Percentiles rank a stretch among this genome's conserved stretches.
Evolutionary conservation across 1,284 basidiomycete genomes (phyloP).

Genomic region (Peniophora sp.): DNA sequence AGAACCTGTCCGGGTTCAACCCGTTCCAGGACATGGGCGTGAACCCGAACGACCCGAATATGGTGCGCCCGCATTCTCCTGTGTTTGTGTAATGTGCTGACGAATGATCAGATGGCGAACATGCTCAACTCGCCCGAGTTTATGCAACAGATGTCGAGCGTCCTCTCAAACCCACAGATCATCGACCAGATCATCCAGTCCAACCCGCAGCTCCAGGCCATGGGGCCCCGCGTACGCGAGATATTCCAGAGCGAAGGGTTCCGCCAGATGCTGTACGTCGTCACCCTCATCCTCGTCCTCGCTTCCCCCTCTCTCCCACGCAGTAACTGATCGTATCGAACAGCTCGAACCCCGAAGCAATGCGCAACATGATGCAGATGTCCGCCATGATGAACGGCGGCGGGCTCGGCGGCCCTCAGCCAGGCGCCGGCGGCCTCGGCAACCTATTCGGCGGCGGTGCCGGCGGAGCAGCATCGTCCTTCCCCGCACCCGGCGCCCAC

Average conservation of each 20-base stretch:
- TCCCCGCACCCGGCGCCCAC: slow-evolving; percentile 50
- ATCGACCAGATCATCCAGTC: slow-evolving; percentile 79
- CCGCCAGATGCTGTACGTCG: slow-evolving; percentile 68
- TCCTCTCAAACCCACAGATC: slow-evolving; percentile 76
- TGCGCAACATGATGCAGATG: slow-evolving; percentile 81
- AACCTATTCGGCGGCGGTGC: slow-evolving; percentile 16
- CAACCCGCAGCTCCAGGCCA: slow-evolving; percentile 72
- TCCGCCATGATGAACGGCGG: slow-evolving; percentile 46
- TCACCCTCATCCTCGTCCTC: background rate
- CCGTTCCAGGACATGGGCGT: slow-evolving; percentile 83
- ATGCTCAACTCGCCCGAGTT: slow-evolving; percentile 83
- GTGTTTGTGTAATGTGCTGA: slow-evolving; percentile 1
- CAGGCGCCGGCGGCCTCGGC: slow-evolving; percentile 18
- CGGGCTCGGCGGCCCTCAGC: slow-evolving; percentile 9
- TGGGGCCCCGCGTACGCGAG: slow-evolving; percentile 76
- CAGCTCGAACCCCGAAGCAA: slow-evolving; percentile 71
- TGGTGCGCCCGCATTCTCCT: slow-evolving; percentile 43
- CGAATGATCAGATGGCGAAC: slow-evolving; percentile 52
- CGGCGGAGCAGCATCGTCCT: slow-evolving; percentile 21
- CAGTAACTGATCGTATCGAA: background rate
- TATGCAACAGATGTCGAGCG: slow-evolving; percentile 63
- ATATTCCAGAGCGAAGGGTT: slow-evolving; percentile 79
- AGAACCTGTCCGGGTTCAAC: slow-evolving; percentile 70
- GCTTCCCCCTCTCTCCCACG: background rate
- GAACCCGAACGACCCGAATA: slow-evolving; percentile 85